Evolutionary conservation across 108 stramenopile species (phyloP).

Genomic region (Mediolabrus comicus): DNA sequence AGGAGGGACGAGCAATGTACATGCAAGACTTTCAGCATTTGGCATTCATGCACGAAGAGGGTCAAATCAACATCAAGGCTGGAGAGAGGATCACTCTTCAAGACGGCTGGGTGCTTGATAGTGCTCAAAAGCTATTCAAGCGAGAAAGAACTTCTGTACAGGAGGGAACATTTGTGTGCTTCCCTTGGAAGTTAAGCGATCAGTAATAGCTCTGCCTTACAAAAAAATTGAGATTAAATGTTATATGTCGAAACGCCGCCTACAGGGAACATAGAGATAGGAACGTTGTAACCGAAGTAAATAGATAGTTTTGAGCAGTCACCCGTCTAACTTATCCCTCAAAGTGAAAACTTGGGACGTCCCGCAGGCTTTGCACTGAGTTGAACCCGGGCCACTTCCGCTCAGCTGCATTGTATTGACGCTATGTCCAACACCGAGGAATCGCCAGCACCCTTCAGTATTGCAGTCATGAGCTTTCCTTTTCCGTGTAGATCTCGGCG

Average conservation of each 20-base stretch:
- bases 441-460: slow-evolving; percentile 21
- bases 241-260: too few species aligned
- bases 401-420: slow-evolving; percentile 6
- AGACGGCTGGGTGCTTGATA: slow-evolving; percentile 57
- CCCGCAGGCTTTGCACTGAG: slow-evolving; percentile 2
- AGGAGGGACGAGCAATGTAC: slow-evolving; percentile 14
- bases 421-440: slow-evolving; percentile 8
- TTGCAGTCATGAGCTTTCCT: slow-evolving; percentile 11
- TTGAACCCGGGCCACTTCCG: background rate
- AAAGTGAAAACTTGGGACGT: slow-evolving; percentile 8
- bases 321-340: background rate
- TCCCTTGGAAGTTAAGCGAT: slow-evolving; percentile 82
- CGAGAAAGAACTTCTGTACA: slow-evolving; percentile 42
- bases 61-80: slow-evolving; percentile 58
- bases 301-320: too few species aligned
- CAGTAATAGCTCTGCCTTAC: too few species aligned
- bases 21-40: slow-evolving; percentile 56
- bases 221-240: too few species aligned
- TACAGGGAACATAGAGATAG: too few species aligned
- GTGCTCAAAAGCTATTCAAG: slow-evolving; percentile 50
- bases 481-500: background rate
- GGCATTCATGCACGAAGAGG: slow-evolving; percentile 48
- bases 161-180: slow-evolving; percentile 62
- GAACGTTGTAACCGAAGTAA: too few species aligned
- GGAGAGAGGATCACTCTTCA: slow-evolving; percentile 54